Evolutionary conservation across 169 alveolate genomes (phyloP).

Genomic region (Ichthyophthirius multifiliis): DNA sequence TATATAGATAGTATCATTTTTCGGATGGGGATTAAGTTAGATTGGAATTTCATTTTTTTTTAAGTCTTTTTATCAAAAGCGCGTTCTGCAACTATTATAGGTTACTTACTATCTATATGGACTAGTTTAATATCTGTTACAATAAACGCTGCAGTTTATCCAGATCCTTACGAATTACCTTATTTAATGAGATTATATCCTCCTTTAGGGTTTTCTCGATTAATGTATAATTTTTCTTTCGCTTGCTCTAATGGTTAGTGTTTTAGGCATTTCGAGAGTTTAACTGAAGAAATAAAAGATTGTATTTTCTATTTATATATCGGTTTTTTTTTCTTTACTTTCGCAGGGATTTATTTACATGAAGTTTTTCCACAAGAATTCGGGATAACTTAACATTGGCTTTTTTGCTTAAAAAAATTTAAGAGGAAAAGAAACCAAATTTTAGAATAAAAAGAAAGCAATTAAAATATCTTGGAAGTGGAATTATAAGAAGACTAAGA

Average conservation of each 20-base stretch:
- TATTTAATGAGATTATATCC: constrained; percentile 68
- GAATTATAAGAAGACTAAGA: constrained; percentile 72
- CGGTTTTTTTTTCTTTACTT: constrained; percentile 49
- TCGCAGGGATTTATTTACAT: constrained; percentile 69
- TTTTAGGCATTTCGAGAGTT: constrained; percentile 15
- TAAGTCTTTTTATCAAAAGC: constrained; percentile 75
- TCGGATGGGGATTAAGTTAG: constrained; percentile 84
- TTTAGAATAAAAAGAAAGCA: constrained; percentile 29
- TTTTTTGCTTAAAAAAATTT: constrained; percentile 49
- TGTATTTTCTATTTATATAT: constrained; percentile 58
- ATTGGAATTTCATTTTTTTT: constrained; percentile 81
- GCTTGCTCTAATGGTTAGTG: constrained; percentile 76
- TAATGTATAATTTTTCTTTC: constrained; percentile 57
- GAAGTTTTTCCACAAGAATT: constrained; percentile 80
- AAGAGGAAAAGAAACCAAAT: constrained; percentile 30
- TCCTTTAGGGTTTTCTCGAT: constrained; percentile 70
- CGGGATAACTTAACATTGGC: constrained; percentile 70
- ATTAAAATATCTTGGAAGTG: neutral
- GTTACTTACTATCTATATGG: constrained; percentile 81
- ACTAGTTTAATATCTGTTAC: constrained; percentile 66
- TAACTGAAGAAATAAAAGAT: constrained; percentile 49
- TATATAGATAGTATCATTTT: constrained; percentile 11
- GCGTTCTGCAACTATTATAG: constrained; percentile 79
- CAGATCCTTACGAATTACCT: constrained; percentile 71
- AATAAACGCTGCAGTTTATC: constrained; percentile 68